Evolutionary conservation across 2,329 filamentous ascomycete genomes (phyloP).

Genomic region (Talaromyces sp.): DNA sequence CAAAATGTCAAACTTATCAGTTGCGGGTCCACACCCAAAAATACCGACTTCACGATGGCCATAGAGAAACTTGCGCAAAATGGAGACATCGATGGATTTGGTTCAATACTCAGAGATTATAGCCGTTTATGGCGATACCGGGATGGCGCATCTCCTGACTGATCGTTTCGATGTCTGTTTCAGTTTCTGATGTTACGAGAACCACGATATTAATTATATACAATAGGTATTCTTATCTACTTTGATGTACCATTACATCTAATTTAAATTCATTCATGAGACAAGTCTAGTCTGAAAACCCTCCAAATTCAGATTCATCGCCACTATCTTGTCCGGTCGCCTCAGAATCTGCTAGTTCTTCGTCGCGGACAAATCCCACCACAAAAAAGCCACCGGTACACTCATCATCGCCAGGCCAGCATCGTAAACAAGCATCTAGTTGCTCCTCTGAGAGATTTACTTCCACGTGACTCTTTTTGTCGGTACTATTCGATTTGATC

Average conservation of each 20-base stretch:
- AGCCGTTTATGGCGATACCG: neutral
- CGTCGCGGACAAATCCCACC: constrained; percentile 71
- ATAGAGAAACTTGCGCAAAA: neutral
- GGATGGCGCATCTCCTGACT: neutral
- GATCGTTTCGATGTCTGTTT: no score
- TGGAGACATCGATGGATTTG: neutral
- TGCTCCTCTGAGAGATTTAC: constrained; percentile 44
- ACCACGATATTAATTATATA: neutral
- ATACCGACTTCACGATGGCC: neutral
- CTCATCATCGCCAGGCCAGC: constrained; percentile 72
- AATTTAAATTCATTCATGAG: neutral
- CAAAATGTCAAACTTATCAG: neutral
- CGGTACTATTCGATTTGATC: constrained; percentile 32
- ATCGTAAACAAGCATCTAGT: constrained; percentile 71
- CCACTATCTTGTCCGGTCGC: constrained; percentile 16
- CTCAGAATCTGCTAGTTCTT: constrained; percentile 30
- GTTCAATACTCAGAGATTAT: neutral
- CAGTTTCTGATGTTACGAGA: neutral
- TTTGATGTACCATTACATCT: neutral
- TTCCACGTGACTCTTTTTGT: constrained; percentile 10
- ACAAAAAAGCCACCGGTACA: constrained; percentile 97
- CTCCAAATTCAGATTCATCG: constrained; percentile 41
- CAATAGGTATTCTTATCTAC: neutral
- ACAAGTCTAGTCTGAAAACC: constrained; percentile 35
- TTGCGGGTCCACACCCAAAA: neutral